Conservation (phyloP, 352 stramenopile genomes). For the Phytophthora constricta region DNA sequence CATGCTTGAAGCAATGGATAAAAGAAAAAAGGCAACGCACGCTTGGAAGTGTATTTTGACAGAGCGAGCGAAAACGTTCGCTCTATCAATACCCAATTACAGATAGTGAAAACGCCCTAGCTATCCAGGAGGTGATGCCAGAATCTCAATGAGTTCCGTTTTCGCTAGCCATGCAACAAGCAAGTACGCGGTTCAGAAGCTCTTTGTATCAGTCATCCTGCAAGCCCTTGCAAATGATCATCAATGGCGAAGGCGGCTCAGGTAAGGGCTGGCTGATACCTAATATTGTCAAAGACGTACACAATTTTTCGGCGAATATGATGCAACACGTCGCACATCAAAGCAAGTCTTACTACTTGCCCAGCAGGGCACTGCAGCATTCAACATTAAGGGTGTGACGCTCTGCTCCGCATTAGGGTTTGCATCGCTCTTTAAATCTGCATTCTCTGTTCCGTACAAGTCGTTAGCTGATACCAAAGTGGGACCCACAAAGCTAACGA, state of each 20-base stretch:
- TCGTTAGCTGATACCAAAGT: background rate
- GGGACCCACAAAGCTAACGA: background rate
- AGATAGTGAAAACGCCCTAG: background rate
- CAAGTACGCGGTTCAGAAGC: background rate
- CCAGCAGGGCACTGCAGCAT: background rate
- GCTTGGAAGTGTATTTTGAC: background rate
- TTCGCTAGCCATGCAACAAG: background rate
- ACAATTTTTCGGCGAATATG: background rate
- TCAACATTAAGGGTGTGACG: background rate
- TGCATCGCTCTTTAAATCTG: background rate
- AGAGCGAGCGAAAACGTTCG: background rate
- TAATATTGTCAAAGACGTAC: background rate
- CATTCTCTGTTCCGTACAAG: background rate
- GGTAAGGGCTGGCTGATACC: background rate
- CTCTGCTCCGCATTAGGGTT: background rate
- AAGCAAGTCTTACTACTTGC: background rate
- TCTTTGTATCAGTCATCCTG: background rate
- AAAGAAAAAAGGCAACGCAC: background rate
- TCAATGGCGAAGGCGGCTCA: background rate
- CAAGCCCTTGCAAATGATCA: background rate
- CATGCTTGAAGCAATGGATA: background rate
- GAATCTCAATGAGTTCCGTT: background rate
- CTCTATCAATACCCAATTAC: background rate
- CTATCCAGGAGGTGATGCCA: background rate
- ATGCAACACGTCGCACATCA: background rate